Evolutionary conservation across 352 stramenopile genomes (phyloP).

Genomic region (Pythium volutum): DNA sequence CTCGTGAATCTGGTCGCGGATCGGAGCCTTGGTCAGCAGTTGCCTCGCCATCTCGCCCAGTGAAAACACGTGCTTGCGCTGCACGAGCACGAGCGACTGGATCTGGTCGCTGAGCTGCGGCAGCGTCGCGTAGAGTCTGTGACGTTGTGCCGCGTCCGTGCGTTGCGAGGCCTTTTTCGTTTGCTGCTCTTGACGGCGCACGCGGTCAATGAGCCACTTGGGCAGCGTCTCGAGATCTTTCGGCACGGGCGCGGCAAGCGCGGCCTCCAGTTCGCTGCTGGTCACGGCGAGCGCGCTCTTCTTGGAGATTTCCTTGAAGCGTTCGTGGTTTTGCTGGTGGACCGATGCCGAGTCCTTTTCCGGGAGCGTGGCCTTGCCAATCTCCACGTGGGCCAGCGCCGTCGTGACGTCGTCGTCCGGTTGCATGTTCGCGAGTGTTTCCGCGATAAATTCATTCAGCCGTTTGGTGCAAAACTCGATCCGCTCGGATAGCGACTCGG

Average conservation of each 20-base stretch:
- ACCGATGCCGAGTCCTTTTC: conserved; percentile 21
- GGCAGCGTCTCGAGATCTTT: conserved; percentile 65
- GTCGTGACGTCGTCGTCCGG: too few species aligned
- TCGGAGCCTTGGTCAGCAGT: conserved; percentile 24
- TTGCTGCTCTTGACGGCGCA: conserved; percentile 53
- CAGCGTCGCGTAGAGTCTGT: conserved; percentile 53
- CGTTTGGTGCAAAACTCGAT: conserved; percentile 42
- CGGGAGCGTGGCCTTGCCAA: conserved; percentile 9
- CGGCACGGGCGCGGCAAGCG: conserved; percentile 59
- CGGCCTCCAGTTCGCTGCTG: conserved; percentile 37
- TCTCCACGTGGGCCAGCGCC: conserved; percentile 36
- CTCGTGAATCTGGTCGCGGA: conserved; percentile 49
- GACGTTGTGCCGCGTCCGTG: conserved; percentile 38
- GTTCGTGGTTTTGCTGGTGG: conserved; percentile 4
- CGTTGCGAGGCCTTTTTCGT: conserved; percentile 39
- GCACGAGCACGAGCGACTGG: conserved; percentile 65
- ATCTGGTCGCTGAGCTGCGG: conserved; percentile 75
- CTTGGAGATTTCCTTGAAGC: conserved; percentile 16
- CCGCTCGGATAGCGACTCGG: conserved; percentile 43
- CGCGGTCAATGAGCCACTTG: conserved; percentile 74
- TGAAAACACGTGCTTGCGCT: conserved; percentile 56
- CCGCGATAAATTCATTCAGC: conserved; percentile 34
- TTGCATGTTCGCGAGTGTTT: background rate
- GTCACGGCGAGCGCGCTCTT: conserved; percentile 11
- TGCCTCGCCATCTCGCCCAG: conserved; percentile 43